These are phyloP conservation scores for Firmiana major DNA, from an alignment of 345 rosid species.

Conservation along the genomic window DNA sequence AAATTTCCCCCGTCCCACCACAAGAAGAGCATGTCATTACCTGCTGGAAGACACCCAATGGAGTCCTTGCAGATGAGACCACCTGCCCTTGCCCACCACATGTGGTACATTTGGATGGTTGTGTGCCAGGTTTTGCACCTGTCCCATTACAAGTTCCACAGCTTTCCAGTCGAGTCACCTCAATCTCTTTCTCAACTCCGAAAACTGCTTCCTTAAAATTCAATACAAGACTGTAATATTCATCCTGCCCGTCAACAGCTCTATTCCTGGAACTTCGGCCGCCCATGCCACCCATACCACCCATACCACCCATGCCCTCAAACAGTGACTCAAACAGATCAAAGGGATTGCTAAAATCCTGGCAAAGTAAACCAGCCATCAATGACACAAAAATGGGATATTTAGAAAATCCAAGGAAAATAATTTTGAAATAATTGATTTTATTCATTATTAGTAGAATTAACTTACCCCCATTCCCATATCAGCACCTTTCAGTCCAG, in stretches of 20 bases:
- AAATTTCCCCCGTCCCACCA: constrained; percentile 75
- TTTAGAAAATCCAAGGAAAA: not conserved
- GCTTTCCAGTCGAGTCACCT: constrained; percentile 76
- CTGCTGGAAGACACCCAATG: constrained; percentile 95
- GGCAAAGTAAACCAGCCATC: constrained; percentile 17
- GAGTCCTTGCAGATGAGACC: constrained; percentile 83
- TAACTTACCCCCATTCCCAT: constrained; percentile 95
- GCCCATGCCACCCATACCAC: constrained; percentile 76
- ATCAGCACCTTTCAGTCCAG: constrained; percentile 92
- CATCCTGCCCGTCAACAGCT: constrained; percentile 86
- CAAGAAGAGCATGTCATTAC: constrained; percentile 92
- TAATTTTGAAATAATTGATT: not conserved
- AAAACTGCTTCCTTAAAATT: constrained; percentile 94
- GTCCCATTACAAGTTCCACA: constrained; percentile 90
- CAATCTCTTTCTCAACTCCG: constrained; percentile 88
- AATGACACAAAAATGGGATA: not conserved
- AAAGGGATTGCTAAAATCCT: constrained; percentile 97
- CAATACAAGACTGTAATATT: constrained; percentile 72
- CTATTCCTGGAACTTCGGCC: constrained; percentile 72
- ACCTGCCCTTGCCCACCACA: constrained; percentile 99
- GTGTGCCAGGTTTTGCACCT: constrained; percentile 86
- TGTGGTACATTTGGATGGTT: constrained; percentile 71
- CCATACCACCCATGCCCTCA: constrained; percentile 89
- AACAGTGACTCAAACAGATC: constrained; percentile 89
- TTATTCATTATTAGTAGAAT: not conserved